Base-by-base conservation (phyloP, 352 stramenopile genomes). In the Peronospora tabacina region DNA sequence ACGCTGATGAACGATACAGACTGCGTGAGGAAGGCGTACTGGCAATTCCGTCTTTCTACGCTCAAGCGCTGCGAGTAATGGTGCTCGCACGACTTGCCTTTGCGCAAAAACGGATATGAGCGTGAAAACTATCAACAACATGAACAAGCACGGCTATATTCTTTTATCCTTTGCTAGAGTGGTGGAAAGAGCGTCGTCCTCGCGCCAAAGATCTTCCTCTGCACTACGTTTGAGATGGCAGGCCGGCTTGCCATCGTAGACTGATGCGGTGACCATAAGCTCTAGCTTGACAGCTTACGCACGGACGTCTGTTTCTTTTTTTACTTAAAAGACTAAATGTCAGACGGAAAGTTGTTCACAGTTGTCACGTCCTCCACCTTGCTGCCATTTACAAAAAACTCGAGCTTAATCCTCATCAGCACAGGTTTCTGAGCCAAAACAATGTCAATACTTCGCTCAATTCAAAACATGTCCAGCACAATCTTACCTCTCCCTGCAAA, bases 401-500 rank as follows among this genome's bases (percentile, higher is more conserved):
- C 81, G 33, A 94, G 61, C 58, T 87, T 87, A 49, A 94, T 70
- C 44, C 81, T 74, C 80, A 94, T 91, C 49, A 87, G 56, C 43
- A 94, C 72, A 20, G 80, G 80, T 89, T 94, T 94, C 80, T 93
- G 65, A 55, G 11, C 12, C 32, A 43, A 34, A 46, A 45, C 15
- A 8, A 51, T 58, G 46, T 40, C 47, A 59, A 26, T 10, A 48
- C 35, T 19, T 28, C 15, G 47, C 8, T 26, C 22, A 60, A n/a
- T 2, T 33, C 36, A 19, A 6, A 38, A 9, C 24, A 40, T 33
- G n/a, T 28, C 35, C 9, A 58, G 7, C 17, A 0, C 11, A 36
- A 34, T 32, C 55, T 49, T 68, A 90, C 82, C 63, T 95, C 85
- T 53, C 94, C 94, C 40, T 98, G 71, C 80, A 93, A 90, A 37